Base-by-base conservation (phyloP, 768 basidiomycete species). In the Suillus subaureus region DNA sequence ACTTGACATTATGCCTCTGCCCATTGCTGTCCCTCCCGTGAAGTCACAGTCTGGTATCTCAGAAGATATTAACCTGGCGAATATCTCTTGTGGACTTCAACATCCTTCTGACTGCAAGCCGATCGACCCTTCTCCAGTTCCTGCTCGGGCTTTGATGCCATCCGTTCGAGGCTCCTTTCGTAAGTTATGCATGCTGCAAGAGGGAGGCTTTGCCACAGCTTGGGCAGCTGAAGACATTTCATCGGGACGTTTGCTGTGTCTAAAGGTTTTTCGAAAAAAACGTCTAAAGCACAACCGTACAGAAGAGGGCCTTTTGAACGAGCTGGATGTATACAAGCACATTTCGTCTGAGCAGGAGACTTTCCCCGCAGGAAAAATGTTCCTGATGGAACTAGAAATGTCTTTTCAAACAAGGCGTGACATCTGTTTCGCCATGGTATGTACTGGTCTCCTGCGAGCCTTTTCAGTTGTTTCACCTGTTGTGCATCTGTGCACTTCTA, bases 391-490 rank as follows among this genome's bases (percentile, higher is more conserved):
- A 47, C 54, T 81, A 61, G 78, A 78, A 60, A 80, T 76, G 21
- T 74, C 76, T 0, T 71, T 83, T 47, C 76, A 78, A 61, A 75
- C 79, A 35, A 64, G 56, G 3, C 35, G 60, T 28, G 61, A 61
- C 1, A 60, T 82, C 42, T 78, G 73, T 65, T 80, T 83, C n/a
- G 77, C 74, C 7, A 82, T 83, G 81, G 82, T 79, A 63, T 67
- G 77, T 69, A n/a, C 8, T 23, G 8, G 8, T 4, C 12, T 0
- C 55, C 21, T 56, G 16, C 5, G n/a, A 23, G 8, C 4, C 8
- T 13, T 57, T 15, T 47, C 18, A 43, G 62, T 0, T 33, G 23
- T 64, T 12, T 47, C 12, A 35, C 6, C 8, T 21, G 12, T 21
- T 45, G 42, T 28, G 37, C 6, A 1, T 23, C 31, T 47, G 43